These are phyloP conservation scores for Schizosaccharomyces lindneri DNA, from an alignment of 805 yeast genomes.

Conservation along the genomic window DNA sequence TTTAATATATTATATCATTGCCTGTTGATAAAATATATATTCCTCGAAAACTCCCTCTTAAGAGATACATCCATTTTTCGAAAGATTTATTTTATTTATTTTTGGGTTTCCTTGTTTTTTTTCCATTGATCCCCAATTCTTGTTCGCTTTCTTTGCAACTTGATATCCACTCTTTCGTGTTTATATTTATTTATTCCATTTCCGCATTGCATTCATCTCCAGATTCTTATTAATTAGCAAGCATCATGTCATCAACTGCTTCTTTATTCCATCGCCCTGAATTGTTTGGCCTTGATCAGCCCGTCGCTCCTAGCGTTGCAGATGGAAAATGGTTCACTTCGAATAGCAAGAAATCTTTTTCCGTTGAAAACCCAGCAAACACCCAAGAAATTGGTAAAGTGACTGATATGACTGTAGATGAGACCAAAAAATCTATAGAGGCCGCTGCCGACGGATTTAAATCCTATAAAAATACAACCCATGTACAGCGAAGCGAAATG, in stretches of 20 bases:
- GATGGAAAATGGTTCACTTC: constrained; percentile 45
- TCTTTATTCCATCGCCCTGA: not conserved
- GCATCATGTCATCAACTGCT: not conserved
- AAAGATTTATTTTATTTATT: no score
- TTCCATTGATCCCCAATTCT: not conserved
- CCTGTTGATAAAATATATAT: no score
- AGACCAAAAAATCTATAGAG: constrained; percentile 27
- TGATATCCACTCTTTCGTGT: not conserved
- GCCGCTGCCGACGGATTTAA: constrained; percentile 30
- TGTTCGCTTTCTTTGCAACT: not conserved
- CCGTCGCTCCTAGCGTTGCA: constrained; percentile 21
- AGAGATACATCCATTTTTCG: no score
- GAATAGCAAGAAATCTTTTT: constrained; percentile 12
- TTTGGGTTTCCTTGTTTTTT: no score
- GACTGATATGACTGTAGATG: constrained; percentile 28
- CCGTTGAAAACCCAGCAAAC: constrained; percentile 47
- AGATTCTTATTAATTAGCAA: not conserved
- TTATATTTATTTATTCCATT: not conserved
- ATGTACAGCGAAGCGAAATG: constrained; percentile 31
- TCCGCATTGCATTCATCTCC: not conserved
- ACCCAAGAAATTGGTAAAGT: constrained; percentile 27
- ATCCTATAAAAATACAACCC: constrained; percentile 26
- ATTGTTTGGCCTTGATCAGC: not conserved
- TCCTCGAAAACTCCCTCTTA: no score
- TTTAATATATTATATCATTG: no score